These are phyloP conservation scores for Neckera pumila DNA, from an alignment of 225 moss, liverwort and hornwort genomes.

Conservation along the genomic window DNA sequence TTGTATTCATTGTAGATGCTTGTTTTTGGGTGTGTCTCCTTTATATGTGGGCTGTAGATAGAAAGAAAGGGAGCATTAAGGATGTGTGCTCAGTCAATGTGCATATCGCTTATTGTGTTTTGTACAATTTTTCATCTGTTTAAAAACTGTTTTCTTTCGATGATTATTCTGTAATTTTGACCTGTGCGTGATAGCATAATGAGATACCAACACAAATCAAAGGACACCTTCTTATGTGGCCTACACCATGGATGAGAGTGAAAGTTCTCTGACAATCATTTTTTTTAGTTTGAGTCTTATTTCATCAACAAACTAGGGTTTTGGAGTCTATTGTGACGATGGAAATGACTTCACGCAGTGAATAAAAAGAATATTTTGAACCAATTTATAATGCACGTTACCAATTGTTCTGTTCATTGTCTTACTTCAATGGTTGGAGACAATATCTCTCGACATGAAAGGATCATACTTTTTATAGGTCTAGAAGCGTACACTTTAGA, in stretches of 20 bases:
- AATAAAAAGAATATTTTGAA: too few species aligned
- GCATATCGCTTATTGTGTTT: background rate
- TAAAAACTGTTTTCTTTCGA: background rate
- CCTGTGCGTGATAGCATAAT: background rate
- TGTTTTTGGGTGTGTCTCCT: background rate
- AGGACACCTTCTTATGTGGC: conserved; percentile 25
- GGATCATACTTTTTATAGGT: too few species aligned
- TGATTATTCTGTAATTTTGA: background rate
- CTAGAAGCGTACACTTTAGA: too few species aligned
- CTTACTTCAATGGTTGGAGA: too few species aligned
- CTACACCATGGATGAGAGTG: conserved; percentile 16
- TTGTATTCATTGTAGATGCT: too few species aligned
- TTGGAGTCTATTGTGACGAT: too few species aligned
- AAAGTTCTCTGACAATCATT: background rate
- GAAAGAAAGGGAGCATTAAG: background rate
- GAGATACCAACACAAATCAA: conserved; percentile 14
- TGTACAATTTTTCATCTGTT: too few species aligned
- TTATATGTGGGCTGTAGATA: background rate
- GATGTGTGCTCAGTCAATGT: background rate
- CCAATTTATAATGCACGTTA: too few species aligned
- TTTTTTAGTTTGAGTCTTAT: background rate
- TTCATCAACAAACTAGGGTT: too few species aligned
- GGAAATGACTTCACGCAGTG: too few species aligned
- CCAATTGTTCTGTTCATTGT: too few species aligned
- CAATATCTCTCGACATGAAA: too few species aligned